A percentile compares a stretch with the other conserved stretches of the same genome.
phyloP scores from a whole-genome alignment of 768 basidiomycete genomes.

The Agaricus sinodeliciosus region DNA sequence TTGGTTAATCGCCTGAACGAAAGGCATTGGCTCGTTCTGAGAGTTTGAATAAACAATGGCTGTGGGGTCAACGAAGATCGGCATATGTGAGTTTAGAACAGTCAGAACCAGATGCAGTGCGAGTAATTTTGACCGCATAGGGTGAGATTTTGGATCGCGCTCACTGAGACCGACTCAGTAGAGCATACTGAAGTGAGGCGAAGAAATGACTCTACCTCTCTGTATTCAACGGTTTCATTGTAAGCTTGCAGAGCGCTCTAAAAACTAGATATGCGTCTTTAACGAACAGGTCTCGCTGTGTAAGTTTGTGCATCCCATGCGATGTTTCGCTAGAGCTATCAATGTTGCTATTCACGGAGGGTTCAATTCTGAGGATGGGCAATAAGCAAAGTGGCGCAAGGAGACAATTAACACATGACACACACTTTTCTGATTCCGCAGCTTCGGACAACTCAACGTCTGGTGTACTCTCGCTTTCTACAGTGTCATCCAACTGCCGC shows the following conservation, averaged over 20 bases:
- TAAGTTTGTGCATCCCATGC: slow-evolving; percentile 40
- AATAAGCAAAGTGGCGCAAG: slow-evolving; percentile 1
- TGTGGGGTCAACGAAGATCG: slow-evolving; percentile 78
- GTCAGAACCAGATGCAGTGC: slow-evolving; percentile 92
- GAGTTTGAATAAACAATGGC: slow-evolving; percentile 92
- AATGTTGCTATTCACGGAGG: background rate
- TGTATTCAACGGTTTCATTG: slow-evolving; percentile 92
- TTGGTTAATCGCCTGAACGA: slow-evolving; percentile 92
- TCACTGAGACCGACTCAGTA: slow-evolving; percentile 48
- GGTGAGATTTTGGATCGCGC: slow-evolving; percentile 91
- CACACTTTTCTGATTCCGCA: background rate
- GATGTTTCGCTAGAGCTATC: slow-evolving; percentile 26
- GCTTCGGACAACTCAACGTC: background rate
- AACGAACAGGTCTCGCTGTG: slow-evolving; percentile 83
- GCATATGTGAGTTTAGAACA: slow-evolving; percentile 87
- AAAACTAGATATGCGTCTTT: slow-evolving; percentile 99
- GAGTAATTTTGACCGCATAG: slow-evolving; percentile 94
- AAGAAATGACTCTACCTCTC: slow-evolving; percentile 62
- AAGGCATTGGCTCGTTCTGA: slow-evolving; percentile 79
- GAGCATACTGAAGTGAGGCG: background rate
- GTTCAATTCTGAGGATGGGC: background rate
- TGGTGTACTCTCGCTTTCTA: background rate
- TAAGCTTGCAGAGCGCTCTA: slow-evolving; percentile 92
- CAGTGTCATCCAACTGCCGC: background rate
- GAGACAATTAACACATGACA: background rate